Base-by-base conservation (phyloP, 805 yeast genomes). In the Myxozyma sirexii region DNA sequence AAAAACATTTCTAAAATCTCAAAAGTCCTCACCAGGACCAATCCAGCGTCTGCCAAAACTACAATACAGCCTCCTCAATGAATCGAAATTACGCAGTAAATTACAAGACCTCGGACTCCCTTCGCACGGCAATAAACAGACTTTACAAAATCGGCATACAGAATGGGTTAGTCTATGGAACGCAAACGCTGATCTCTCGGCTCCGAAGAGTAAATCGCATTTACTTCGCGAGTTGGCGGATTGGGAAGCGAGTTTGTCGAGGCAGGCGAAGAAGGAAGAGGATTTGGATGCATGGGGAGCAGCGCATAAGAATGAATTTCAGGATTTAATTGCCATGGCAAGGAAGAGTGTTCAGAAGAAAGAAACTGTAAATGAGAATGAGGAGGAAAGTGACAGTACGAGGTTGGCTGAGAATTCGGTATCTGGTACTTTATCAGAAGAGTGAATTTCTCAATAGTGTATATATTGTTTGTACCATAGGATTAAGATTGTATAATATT, bases 141-240 rank as follows among this genome's bases (percentile, higher is more conserved):
- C 82, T 63, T 68, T 91, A 66, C 92, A 88, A 61, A 74, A 80
- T 19, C 74, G 98, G 42, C 88, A 88, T 69, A 85, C 83, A 62
- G 93, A 91, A 65, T 92, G 84, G 75, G 83, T 87, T 57, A 82
- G 85, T 33, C 69, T 90, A 10, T 87, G 86, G 84, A 92, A 92
- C 69, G 85, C 96, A 12, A 90, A 90, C 68, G 79, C 85, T 44
- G 97, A 90, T 69, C 81, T 91, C 4, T 75, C 81, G 37, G 78
- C 77, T 31, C 97, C 96, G 0, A 82, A 81, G 3, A 73, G 82
- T 26, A 84, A 83, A 23, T 74, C 76, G 39, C 80, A 82, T 4
- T 71, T 92, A 50, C 76, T 82, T 49, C 82, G 79, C 54, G 80
- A 80, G 53, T 76, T 92, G 39, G 71, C 74, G 23, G 83, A 84